These are phyloP conservation scores for Lenzites betulinus DNA, from an alignment of 768 basidiomycete species.

Conservation along the genomic window DNA sequence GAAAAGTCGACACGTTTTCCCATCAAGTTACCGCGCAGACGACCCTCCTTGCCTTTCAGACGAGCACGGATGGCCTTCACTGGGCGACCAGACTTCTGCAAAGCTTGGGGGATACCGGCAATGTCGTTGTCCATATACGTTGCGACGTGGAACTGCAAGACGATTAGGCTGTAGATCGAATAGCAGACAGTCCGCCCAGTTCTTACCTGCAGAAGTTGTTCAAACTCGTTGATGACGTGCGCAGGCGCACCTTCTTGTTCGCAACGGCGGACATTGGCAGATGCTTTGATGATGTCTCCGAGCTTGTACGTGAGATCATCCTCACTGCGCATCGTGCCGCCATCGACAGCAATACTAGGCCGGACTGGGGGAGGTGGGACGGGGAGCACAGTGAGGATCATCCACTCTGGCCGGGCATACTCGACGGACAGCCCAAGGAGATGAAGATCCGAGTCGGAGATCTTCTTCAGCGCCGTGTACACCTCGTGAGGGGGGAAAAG, in stretches of 20 bases:
- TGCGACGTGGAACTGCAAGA: constrained; percentile 90
- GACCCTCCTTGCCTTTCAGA: constrained; percentile 98
- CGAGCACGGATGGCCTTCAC: constrained; percentile 98
- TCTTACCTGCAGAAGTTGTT: constrained; percentile 87
- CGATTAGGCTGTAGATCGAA: not conserved
- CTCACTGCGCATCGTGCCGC: constrained; percentile 94
- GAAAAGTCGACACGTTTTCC: constrained; percentile 99
- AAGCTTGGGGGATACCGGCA: constrained; percentile 94
- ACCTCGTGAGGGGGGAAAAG: constrained; percentile 83
- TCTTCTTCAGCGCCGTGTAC: constrained; percentile 96
- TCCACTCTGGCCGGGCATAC: constrained; percentile 98
- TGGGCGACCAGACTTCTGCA: constrained; percentile 96
- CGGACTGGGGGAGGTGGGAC: constrained; percentile 98
- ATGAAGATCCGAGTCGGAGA: constrained; percentile 84
- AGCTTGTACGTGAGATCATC: constrained; percentile 99
- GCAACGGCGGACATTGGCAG: constrained; percentile 85
- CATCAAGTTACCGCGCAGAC: constrained; percentile 97
- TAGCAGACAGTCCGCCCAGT: not conserved
- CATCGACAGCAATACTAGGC: constrained; percentile 96
- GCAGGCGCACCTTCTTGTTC: constrained; percentile 97
- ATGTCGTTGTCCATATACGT: constrained; percentile 99
- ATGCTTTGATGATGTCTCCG: constrained; percentile 94
- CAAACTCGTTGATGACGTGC: constrained; percentile 93
- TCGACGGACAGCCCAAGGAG: constrained; percentile 92
- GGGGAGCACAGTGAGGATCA: constrained; percentile 97